Base-by-base conservation (phyloP, 768 basidiomycete species). In the Lentinula edodes region DNA sequence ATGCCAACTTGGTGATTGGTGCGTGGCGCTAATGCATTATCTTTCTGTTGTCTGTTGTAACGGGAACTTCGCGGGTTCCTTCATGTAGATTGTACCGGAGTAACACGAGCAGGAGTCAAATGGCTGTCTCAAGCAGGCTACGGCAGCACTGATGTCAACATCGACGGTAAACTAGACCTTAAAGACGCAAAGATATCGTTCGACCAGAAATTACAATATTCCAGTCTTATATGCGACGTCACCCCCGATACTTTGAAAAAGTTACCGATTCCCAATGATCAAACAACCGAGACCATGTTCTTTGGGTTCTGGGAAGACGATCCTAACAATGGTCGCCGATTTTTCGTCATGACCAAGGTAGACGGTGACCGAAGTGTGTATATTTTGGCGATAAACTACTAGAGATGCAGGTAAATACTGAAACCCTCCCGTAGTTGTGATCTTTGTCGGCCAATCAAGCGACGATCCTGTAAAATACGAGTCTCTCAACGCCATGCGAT, bases 51-150 rank as follows among this genome's bases (percentile, higher is more conserved):
- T 39, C 38, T 8, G 13, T 39, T 9, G 38, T 8, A 39, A 8
- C 38, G 28, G 12, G 32, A n/a, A 63, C 69, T 20, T 58, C 61
- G 46, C 20, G 68, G 28, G 8, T 60, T 65, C 5, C 48, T 65
- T n/a, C 18, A 50, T 51, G 28, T 43, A 69, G 69, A 67, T 46
- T 66, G 69, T 48, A 68, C 69, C 6, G 69, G 67, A 5, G 38
- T 61, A 5, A 43, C 65, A n/a, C 63, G 58, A 34, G 61, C 61
- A 15, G 69, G 67, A 20, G 45, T 61, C 4, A 64, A 65, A 48
- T 64, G 63, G 63, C 55, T 70, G 3, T 36, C 61, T 51, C 50
- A 57, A 3, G 43, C 60, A 9, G 63, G 63, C n/a, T 64, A 51
- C 53, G 61, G 46, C 3, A 39, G 54, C 16, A 39, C 41, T 36